A percentile compares a stretch with the other conserved stretches of the same genome.
phyloP scores from a whole-genome alignment of 768 basidiomycete species.

The Suillus subluteus region DNA sequence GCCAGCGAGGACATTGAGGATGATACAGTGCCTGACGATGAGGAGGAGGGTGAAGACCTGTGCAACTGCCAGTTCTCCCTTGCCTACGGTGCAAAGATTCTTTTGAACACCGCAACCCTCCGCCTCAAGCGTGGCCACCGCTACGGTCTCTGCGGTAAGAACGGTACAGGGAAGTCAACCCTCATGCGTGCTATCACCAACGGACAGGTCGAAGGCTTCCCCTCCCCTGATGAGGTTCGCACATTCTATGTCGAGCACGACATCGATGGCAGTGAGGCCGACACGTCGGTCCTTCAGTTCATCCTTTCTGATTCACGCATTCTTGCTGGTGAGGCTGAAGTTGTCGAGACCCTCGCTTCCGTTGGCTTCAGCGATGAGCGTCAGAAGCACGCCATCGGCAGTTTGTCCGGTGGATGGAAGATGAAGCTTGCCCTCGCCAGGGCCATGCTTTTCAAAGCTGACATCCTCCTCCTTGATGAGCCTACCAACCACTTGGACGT shows the following conservation, averaged over 20 bases:
- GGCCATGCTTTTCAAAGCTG: conserved; percentile 97
- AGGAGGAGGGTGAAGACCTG: conserved; percentile 97
- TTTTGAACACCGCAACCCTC: conserved; percentile 94
- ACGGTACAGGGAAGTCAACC: conserved; percentile 97
- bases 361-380: conserved; percentile 92
- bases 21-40: conserved; percentile 74
- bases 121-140: conserved; percentile 98
- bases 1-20: conserved; percentile 78
- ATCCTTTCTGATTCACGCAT: conserved; percentile 87
- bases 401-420: conserved; percentile 98
- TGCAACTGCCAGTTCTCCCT: conserved; percentile 99
- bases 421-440: conserved; percentile 98
- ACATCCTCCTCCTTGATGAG: conserved; percentile 95
- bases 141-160: conserved; percentile 98
- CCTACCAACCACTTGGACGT: conserved; percentile 98
- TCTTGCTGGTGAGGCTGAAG: conserved; percentile 66
- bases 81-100: conserved; percentile 97
- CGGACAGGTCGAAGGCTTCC: conserved; percentile 98
- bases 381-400: conserved; percentile 84
- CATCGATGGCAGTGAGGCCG: conserved; percentile 93
- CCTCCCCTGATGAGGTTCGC: conserved; percentile 94
- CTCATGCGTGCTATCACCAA: conserved; percentile 94
- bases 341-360: conserved; percentile 79
- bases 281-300: conserved; percentile 88
- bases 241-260: conserved; percentile 99